phyloP scores from a whole-genome alignment of 1,284 basidiomycete species.

The Cerioporus squamosus region DNA sequence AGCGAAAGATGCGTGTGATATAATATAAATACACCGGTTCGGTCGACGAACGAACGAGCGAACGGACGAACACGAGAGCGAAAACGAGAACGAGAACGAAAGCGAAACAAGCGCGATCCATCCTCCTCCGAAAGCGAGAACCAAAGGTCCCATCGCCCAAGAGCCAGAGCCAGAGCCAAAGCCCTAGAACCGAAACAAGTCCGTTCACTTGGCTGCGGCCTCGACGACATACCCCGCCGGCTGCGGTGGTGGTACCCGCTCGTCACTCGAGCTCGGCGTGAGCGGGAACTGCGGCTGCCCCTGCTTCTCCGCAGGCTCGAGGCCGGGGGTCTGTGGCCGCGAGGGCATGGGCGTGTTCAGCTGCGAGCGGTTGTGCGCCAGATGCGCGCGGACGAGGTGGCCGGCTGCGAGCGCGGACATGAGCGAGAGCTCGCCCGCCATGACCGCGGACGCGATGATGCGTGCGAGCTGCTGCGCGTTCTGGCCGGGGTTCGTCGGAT shows the following conservation, averaged over 20 bases:
- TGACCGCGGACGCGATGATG: slow-evolving; percentile 87
- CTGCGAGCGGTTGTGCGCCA: slow-evolving; percentile 82
- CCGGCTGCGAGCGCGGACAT: slow-evolving; percentile 91
- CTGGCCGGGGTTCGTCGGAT: slow-evolving; percentile 80
- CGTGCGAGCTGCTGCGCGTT: slow-evolving; percentile 89
- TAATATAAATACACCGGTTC: too few relatives aligned
- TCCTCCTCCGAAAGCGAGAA: neutral
- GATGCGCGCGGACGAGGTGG: slow-evolving; percentile 88
- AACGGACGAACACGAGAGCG: too few relatives aligned
- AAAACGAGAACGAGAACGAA: too few relatives aligned
- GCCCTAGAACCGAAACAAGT: neutral
- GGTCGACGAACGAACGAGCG: too few relatives aligned
- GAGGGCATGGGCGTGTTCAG: slow-evolving; percentile 69
- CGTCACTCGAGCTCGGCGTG: slow-evolving; percentile 5
- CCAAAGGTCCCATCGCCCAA: neutral
- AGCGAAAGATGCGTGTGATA: too few relatives aligned
- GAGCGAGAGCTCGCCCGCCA: slow-evolving; percentile 93
- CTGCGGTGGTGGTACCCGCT: neutral
- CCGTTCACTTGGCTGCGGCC: slow-evolving; percentile 18
- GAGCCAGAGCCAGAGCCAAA: too few relatives aligned
- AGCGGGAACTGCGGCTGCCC: neutral
- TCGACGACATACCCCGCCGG: slow-evolving; percentile 17
- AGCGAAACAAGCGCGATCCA: too few relatives aligned
- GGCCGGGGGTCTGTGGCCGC: slow-evolving; percentile 64
- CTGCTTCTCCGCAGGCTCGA: slow-evolving; percentile 18